These are phyloP conservation scores for Abrus pulchellus DNA, from an alignment of 306 rosid genomes.

Conservation along the genomic window DNA sequence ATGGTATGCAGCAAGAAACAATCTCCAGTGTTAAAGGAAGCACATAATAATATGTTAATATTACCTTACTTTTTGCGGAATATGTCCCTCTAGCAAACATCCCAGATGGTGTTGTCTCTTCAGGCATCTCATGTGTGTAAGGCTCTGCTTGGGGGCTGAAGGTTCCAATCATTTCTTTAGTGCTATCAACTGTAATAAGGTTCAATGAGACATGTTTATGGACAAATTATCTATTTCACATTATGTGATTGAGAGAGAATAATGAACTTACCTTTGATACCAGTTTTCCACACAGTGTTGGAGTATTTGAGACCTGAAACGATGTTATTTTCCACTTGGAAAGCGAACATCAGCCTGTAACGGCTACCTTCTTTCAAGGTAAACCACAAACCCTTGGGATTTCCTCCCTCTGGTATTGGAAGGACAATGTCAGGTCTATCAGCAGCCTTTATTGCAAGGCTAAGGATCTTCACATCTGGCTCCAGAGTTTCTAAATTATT, in stretches of 20 bases:
- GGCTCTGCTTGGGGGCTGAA: conserved; percentile 87
- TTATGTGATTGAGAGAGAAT: not conserved
- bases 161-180: conserved; percentile 93
- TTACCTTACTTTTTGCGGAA: conserved; percentile 88
- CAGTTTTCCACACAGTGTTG: conserved; percentile 94
- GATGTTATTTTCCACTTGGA: conserved; percentile 83
- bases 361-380: conserved; percentile 98
- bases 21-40: conserved; percentile 8
- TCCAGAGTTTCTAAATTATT: conserved; percentile 72
- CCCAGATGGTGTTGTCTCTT: conserved; percentile 96
- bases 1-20: not conserved
- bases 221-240: not conserved
- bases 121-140: conserved; percentile 84
- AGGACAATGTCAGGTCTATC: conserved; percentile 82
- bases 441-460: conserved; percentile 80
- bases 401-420: conserved; percentile 79
- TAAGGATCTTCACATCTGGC: conserved; percentile 89
- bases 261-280: conserved; percentile 67
- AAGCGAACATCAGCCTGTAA: conserved; percentile 79
- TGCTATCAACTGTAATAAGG: conserved; percentile 75
- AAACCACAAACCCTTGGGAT: conserved; percentile 88
- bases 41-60: not conserved
- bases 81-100: conserved; percentile 91
- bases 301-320: conserved; percentile 97
- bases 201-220: conserved; percentile 25